Base-by-base conservation (phyloP, 2,329 filamentous ascomycete genomes). In the Fusarium pilosicola region DNA sequence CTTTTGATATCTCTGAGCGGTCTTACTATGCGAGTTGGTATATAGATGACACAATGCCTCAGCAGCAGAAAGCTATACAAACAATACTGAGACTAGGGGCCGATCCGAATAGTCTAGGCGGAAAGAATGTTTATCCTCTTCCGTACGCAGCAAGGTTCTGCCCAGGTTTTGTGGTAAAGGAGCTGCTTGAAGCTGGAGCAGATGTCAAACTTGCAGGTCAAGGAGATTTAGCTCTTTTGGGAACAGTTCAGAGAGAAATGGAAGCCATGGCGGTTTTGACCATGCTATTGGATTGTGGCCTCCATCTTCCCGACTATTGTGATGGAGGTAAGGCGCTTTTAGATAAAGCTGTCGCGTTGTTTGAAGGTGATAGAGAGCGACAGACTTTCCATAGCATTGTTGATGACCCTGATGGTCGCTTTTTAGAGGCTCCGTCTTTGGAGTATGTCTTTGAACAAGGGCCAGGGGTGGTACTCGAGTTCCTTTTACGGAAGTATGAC, bases 391-490 rank as follows among this genome's bases (percentile, higher is more conserved):
- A 28, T 5, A 18, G n/a, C 15, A 34, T 54, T n/a, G 5, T 26
- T 13, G 48, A 13, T 13, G n/a, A 34, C 13, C 38, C 45, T 36
- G 48, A 61, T 6, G 48, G 48, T 14, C 38, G 44, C 30, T 71
- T 71, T 24, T 8, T 17, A 26, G 7, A 18, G n/a, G 15, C 44
- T 12, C 41, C 39, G 46, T 22, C 58, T 7, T 46, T 72, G 36
- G 55, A 57, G 24, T 56, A 61, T 3, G 63, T 64, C 20, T 72
- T 72, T 17, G 34, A 61, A 46, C 12, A 57, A 20, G 67, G 70
- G 3, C 44, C 70, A 36, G 58, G 48, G 20, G 58, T 20, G 20
- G 20, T 56, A 22, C 36, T 56, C 32, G 48, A 56, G 11, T 28
- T 61, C 5, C n/a, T 61, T 26, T 12, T 61, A 9, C 38, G 9